Percentiles rank a stretch among this genome's conserved stretches.
Conservation (phyloP, 176 grass and related monocot species). For the Eremochloa ophiuroides region DNA sequence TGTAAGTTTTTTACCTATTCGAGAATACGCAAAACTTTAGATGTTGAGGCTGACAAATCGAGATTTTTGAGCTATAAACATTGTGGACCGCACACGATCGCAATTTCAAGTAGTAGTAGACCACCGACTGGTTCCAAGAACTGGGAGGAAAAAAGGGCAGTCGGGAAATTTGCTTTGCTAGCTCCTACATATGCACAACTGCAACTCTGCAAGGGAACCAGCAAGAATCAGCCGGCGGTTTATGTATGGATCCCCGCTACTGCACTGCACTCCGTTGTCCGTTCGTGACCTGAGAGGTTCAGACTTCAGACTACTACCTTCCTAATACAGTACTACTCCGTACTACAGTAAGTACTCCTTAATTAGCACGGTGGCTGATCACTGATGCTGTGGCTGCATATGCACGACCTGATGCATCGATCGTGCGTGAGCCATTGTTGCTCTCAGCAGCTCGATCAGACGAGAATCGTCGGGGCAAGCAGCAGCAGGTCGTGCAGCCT, state of each 20-base stretch:
- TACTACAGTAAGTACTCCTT: too few species aligned
- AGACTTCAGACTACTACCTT: background rate
- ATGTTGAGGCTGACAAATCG: too few species aligned
- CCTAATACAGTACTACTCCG: background rate
- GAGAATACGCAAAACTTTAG: too few species aligned
- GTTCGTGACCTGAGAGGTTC: too few species aligned
- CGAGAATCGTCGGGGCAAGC: background rate
- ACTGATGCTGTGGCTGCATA: background rate
- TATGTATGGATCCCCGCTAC: background rate
- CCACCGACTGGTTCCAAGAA: background rate
- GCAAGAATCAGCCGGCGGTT: background rate
- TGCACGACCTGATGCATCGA: too few species aligned
- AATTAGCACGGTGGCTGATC: background rate
- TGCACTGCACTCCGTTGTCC: background rate
- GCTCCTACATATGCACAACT: conserved; percentile 10
- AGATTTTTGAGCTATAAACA: too few species aligned
- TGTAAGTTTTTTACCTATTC: too few species aligned
- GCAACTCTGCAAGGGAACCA: background rate
- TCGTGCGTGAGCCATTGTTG: too few species aligned
- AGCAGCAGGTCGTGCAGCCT: conserved; percentile 51
- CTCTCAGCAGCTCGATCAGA: background rate
- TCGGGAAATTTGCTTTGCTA: background rate
- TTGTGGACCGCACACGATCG: too few species aligned
- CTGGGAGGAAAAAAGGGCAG: background rate
- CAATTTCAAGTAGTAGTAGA: too few species aligned